These are phyloP conservation scores for Elongisporangium anandrum DNA, from an alignment of 352 stramenopile species.

Conservation along the genomic window DNA sequence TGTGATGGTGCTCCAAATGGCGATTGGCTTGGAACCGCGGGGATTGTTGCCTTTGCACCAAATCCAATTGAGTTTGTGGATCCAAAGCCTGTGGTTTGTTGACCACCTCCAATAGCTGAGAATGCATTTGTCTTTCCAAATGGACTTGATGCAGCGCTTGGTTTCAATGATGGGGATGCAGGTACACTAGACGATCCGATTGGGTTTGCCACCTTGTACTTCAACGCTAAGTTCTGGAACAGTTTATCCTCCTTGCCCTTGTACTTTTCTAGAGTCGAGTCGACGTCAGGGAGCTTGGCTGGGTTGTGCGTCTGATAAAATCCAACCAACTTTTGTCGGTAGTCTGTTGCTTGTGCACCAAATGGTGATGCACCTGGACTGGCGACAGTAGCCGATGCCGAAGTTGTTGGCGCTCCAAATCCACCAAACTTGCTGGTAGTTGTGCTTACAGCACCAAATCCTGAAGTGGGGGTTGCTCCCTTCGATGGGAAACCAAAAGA, in stretches of 20 bases:
- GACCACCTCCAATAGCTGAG: conserved; percentile 13
- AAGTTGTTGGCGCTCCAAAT: conserved; percentile 16
- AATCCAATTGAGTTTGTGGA: conserved; percentile 37
- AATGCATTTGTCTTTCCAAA: conserved; percentile 61
- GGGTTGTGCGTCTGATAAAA: conserved; percentile 94
- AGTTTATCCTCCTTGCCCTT: conserved; percentile 79
- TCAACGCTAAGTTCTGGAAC: conserved; percentile 61
- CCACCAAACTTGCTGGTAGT: conserved; percentile 6
- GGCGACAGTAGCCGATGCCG: conserved; percentile 5
- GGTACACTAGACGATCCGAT: background rate
- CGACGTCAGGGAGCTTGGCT: conserved; percentile 81
- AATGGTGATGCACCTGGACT: conserved; percentile 24
- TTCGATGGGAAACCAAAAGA: conserved; percentile 14
- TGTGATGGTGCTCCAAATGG: conserved; percentile 39
- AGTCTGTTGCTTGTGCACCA: conserved; percentile 36
- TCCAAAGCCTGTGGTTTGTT: conserved; percentile 28
- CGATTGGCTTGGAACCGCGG: conserved; percentile 14
- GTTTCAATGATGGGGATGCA: conserved; percentile 8
- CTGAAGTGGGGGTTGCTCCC: background rate
- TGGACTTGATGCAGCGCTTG: conserved; percentile 41
- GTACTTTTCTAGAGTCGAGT: conserved; percentile 88
- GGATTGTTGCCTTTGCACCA: conserved; percentile 19
- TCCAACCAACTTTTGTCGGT: conserved; percentile 66
- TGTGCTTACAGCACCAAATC: background rate
- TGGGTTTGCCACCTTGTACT: conserved; percentile 60